A percentile compares a stretch with the other conserved stretches of the same genome.
phyloP scores from a whole-genome alignment of 306 rosid species.

The Quercus dentata region DNA sequence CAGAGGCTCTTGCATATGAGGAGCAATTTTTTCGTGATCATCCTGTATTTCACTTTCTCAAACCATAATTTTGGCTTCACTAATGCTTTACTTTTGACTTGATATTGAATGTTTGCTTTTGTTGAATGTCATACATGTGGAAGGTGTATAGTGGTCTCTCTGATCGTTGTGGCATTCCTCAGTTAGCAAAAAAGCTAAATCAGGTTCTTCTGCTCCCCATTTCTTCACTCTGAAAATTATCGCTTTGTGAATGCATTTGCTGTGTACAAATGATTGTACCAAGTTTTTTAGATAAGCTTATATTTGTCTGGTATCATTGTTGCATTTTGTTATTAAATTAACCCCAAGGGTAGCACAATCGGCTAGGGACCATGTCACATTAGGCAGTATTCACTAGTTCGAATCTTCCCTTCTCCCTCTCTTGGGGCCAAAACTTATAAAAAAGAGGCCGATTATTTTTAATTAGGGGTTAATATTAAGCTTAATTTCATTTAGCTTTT shows the following conservation, averaged over 20 bases:
- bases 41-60: conserved; percentile 55
- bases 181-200: conserved; percentile 83
- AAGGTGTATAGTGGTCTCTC: conserved; percentile 86
- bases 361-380: no score
- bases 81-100: background rate
- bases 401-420: no score
- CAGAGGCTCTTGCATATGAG: conserved; percentile 86
- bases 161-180: conserved; percentile 94
- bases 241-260: background rate
- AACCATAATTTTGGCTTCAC: background rate
- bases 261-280: background rate
- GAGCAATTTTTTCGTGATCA: conserved; percentile 84
- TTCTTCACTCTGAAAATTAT: background rate
- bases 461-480: background rate
- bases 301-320: background rate
- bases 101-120: conserved; percentile 19
- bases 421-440: no score
- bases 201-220: conserved; percentile 47
- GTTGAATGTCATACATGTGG: background rate
- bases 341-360: no score
- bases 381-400: no score
- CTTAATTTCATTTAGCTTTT: background rate
- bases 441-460: background rate
- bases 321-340: background rate
- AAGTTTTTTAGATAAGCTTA: background rate